A percentile compares a stretch with the other conserved stretches of the same genome.
Evolutionary conservation across 2,329 filamentous ascomycete species (phyloP).

Genomic region (Fusarium clavum): DNA sequence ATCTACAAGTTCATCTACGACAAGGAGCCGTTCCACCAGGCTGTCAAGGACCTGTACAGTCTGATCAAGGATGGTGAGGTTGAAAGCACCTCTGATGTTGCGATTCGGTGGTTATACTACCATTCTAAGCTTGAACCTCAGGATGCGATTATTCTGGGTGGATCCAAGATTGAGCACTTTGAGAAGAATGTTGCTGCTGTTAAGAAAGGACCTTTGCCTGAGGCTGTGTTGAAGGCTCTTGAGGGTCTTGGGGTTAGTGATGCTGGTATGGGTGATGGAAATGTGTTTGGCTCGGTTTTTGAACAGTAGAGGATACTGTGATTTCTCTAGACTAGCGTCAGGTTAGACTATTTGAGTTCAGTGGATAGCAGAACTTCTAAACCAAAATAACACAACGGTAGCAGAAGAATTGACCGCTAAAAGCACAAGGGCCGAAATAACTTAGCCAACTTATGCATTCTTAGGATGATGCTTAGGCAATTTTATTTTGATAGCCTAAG

Average conservation of each 20-base stretch:
- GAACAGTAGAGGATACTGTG: background rate
- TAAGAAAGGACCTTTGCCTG: background rate
- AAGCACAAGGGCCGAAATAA: too few relatives aligned
- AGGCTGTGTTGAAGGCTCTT: background rate
- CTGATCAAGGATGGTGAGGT: background rate
- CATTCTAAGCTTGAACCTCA: background rate
- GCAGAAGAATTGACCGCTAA: fast-evolving
- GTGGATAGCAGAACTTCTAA: too few relatives aligned
- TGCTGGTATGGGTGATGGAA: background rate
- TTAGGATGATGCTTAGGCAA: too few relatives aligned
- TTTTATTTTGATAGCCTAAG: too few relatives aligned
- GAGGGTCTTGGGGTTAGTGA: background rate
- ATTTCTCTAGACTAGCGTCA: too few relatives aligned
- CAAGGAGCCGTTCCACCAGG: background rate
- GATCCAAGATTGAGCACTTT: background rate
- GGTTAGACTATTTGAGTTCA: too few relatives aligned
- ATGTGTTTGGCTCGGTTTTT: background rate
- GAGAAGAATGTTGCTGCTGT: background rate
- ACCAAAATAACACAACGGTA: too few relatives aligned
- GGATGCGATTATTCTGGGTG: background rate
- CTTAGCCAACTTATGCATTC: too few relatives aligned
- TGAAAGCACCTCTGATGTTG: background rate
- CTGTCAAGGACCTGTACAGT: background rate
- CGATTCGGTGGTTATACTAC: background rate
- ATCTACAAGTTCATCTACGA: conserved; percentile 1